Base-by-base conservation (phyloP, 2,329 filamentous ascomycete genomes). In the Dactylellina parvicollis region DNA sequence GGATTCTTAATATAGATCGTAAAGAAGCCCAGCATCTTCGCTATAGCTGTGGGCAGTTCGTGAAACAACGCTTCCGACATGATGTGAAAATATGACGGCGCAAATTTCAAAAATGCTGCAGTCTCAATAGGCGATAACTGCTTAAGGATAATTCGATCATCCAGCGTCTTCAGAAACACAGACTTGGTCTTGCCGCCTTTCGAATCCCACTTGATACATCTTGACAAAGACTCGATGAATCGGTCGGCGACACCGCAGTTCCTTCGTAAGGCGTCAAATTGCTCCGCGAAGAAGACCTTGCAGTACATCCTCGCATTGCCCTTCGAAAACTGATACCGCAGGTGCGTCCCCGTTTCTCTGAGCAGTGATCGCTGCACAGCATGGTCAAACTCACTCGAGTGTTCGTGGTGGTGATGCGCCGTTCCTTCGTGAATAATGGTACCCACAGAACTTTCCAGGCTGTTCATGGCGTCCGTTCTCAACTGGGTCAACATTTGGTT, bases 21-120 rank as follows among this genome's bases (percentile, higher is more conserved):
- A 82, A 96, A 99, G 80, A 99, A 96, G 0, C 95, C 95, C 60
- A 99, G 87, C 95, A 99, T 99, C 83, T 99, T 99, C 28, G 95
- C 95, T 78, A 99, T 99, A 42, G 96, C 95, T 0, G 92, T 96
- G 0, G 95, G 95, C 1, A 99, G 85, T 77, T 94, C 93, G 78
- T 96, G 93, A 83, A 99, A 99, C 14, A 99, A 85, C 4, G 92
- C 93, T 79, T 98, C 92, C 10, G 92, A 92, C 89, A 98, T 98
- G 80, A 99, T 96, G 77, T 89, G 90, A 80, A 99, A 99, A 82
- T 99, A 99, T 36, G 94, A 92, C 0, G 95, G 95, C 0, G 95
- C 96, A 79, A 99, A 99, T 77, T 90, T 90, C 76, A 98, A 86
- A 81, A 99, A 99, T 0, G 95, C 93, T 36, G 92, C 90, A 0